Percentiles rank a stretch among this genome's conserved stretches.
phyloP scores from a whole-genome alignment of 1,284 basidiomycete genomes.

The Cystobasidium sp. region DNA sequence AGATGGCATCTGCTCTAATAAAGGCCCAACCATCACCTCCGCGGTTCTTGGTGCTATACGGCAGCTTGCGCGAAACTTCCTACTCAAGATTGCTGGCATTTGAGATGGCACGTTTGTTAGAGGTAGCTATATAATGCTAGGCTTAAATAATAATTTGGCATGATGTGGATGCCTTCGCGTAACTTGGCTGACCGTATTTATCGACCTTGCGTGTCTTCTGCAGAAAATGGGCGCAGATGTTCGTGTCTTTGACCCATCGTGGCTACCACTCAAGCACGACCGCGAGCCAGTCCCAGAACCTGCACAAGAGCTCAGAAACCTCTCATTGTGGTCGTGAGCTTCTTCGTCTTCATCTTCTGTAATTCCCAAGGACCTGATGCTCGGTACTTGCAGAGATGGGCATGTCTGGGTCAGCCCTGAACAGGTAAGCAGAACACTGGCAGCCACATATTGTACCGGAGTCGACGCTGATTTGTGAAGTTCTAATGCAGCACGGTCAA shows the following conservation, averaged over 20 bases:
- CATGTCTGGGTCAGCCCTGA: constrained; percentile 58
- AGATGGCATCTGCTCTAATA: background rate
- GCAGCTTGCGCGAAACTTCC: constrained; percentile 1
- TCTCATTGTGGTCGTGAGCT: constrained; percentile 52
- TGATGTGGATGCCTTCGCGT: constrained; percentile 2
- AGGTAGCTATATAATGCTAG: background rate
- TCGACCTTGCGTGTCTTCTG: constrained; percentile 3
- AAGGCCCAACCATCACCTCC: background rate
- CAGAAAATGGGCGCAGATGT: constrained; percentile 56
- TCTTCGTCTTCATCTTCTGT: constrained; percentile 9
- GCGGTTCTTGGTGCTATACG: background rate
- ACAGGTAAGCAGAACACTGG: constrained; percentile 54
- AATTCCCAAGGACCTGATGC: background rate
- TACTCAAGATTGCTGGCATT: background rate
- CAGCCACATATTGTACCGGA: too few species aligned
- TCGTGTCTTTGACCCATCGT: constrained; percentile 55
- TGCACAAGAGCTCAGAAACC: constrained; percentile 54
- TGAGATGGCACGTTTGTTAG: background rate
- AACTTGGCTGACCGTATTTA: constrained; percentile 3
- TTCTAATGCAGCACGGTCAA: constrained; percentile 51
- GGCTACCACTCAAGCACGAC: constrained; percentile 58
- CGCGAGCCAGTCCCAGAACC: constrained; percentile 51
- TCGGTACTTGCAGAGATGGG: constrained; percentile 50
- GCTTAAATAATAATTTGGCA: background rate
- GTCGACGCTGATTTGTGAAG: background rate